Evolutionary conservation across 2,329 filamentous ascomycete genomes (phyloP).

Genomic region (Colletotrichum filicis): DNA sequence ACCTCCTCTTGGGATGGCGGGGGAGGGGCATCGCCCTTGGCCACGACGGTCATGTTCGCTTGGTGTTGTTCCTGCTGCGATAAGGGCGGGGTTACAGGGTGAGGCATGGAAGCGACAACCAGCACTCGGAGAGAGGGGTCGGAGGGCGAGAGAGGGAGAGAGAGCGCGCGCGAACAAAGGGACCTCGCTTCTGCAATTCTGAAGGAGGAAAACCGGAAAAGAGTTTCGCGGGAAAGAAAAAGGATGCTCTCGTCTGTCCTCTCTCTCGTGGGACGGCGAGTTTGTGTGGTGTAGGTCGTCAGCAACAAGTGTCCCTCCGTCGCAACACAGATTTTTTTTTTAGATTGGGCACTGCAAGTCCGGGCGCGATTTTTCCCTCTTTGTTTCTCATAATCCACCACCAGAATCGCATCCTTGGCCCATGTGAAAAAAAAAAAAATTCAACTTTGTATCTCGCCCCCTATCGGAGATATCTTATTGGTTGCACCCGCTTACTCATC

Average conservation of each 20-base stretch:
- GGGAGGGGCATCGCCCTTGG: conserved; percentile 60
- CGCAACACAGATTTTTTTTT: conserved; percentile 33
- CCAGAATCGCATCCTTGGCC: conserved; percentile 35
- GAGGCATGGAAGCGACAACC: conserved; percentile 52
- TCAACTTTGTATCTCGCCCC: conserved; percentile 12
- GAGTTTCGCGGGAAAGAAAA: neutral
- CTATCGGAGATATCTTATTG: conserved; percentile 27
- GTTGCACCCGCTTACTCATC: neutral
- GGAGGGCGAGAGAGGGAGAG: neutral
- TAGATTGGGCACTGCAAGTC: conserved; percentile 25
- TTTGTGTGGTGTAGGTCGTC: conserved; percentile 20
- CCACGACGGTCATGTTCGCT: conserved; percentile 48
- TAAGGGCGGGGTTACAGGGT: conserved; percentile 58
- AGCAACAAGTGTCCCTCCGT: conserved; percentile 8
- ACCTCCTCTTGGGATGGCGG: conserved; percentile 76
- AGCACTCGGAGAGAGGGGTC: conserved; percentile 4
- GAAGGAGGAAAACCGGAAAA: conserved; percentile 19
- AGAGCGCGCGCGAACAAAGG: conserved; percentile 3
- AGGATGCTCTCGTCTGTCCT: conserved; percentile 33
- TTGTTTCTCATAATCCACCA: conserved; percentile 30
- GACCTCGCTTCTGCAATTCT: conserved; percentile 28
- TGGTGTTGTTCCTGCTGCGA: conserved; percentile 38
- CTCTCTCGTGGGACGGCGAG: conserved; percentile 30
- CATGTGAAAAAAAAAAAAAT: conserved; percentile 34
- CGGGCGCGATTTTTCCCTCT: conserved; percentile 21